Evolutionary conservation across 768 basidiomycete species (phyloP).

Genomic region (Hygrocybe punicea): DNA sequence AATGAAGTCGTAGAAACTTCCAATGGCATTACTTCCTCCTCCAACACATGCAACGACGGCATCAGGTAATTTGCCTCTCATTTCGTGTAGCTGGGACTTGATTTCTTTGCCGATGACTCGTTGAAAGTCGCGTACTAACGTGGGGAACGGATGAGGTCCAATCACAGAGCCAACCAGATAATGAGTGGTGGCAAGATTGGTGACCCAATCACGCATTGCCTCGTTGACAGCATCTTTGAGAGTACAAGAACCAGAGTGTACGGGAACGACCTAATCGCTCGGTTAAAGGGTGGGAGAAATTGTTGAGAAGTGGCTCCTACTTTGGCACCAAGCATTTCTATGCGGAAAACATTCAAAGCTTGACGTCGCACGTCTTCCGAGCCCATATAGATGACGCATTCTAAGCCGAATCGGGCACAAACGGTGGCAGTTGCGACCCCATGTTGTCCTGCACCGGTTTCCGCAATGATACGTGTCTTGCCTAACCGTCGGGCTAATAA

Average conservation of each 20-base stretch:
- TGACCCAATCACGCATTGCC: constrained; percentile 98
- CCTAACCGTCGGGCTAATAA: constrained; percentile 90
- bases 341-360: constrained; percentile 96
- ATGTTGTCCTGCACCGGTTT: constrained; percentile 98
- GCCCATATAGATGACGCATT: constrained; percentile 98
- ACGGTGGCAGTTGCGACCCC: constrained; percentile 99
- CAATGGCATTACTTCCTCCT: constrained; percentile 96
- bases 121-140: constrained; percentile 98
- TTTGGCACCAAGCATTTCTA: constrained; percentile 94
- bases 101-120: constrained; percentile 93
- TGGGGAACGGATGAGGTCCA: constrained; percentile 98
- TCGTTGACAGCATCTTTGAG: constrained; percentile 99
- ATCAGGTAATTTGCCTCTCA: constrained; percentile 84
- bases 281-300: not conserved
- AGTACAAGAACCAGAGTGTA: constrained; percentile 89
- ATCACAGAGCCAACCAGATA: constrained; percentile 97
- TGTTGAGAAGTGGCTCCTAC: constrained; percentile 33
- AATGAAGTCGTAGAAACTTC: constrained; percentile 97
- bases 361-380: constrained; percentile 95
- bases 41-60: constrained; percentile 96
- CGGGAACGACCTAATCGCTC: constrained; percentile 74
- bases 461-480: constrained; percentile 96
- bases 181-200: constrained; percentile 89
- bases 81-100: constrained; percentile 74
- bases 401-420: constrained; percentile 92